Evolutionary conservation across 495 filamentous ascomycete species (phyloP), one percentile per base, ranked within the genome.

Genomic region (Penicillium soppii): DNA sequence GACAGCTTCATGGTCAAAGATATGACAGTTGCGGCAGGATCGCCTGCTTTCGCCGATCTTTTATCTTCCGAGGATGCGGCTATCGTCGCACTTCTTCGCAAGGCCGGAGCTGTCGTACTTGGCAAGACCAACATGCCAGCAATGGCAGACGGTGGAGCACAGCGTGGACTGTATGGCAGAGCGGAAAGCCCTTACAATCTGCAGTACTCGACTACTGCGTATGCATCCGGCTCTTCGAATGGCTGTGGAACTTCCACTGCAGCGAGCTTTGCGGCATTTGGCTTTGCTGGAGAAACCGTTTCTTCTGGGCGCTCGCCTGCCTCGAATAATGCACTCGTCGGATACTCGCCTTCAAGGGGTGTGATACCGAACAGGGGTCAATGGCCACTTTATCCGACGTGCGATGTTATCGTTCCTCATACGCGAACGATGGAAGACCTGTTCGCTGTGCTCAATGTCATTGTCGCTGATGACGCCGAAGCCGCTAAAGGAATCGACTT

Each of bases 1-100:
- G 82, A 88, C 64, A 87, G 82, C 67, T 86, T 86, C 46, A 72
- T 72, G 30, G 83, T 87, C 53, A 72, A 77, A 43, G 84, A 86
- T 73, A 79, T 84, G 61, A 85, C 82, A 13, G 82, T 79, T 4
- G 74, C 70, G 4, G 38, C 52, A 8, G 71, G 70, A 12, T 75
- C 67, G 42, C 73, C 68, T 56, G 80, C 78, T 30, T 75, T 88
- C 4, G 59, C 82, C 4, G 78, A 77, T 7, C 74, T 76, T 35
- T 61, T 82, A 5, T 78, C 84, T 0, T 83, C 83, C 1, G 68
- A 81, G 27, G 82, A 88, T 69, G 79, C 83, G 8, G 62, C 69
- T 40, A 77, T 86, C 5, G 78, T 88, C 1, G 44, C 61, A 10
- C 61, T 64, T 40, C 72, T 87, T 15, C 74, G 84, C 20, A 59